Percentiles rank a stretch among this genome's conserved stretches.
Evolutionary conservation across 1,284 basidiomycete species (phyloP).

Genomic region (Cutaneotrichosporon spelunceum): DNA sequence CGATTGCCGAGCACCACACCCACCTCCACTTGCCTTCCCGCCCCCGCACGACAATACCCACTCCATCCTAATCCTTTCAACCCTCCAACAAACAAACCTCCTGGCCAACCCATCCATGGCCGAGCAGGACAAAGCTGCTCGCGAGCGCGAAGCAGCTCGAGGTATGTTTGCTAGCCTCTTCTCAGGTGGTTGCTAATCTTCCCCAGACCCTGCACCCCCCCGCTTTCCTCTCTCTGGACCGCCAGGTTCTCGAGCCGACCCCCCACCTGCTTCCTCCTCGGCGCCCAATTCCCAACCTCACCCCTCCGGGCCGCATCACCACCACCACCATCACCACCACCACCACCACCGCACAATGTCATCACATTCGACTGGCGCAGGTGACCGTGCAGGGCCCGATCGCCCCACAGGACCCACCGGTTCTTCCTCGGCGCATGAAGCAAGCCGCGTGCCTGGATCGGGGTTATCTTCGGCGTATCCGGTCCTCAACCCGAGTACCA

Average conservation of each 20-base stretch:
- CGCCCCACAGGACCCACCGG: slow-evolving; percentile 1
- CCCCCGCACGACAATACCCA: no score
- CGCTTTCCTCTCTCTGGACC: slow-evolving; percentile 4
- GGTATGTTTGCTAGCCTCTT: slow-evolving; percentile 6
- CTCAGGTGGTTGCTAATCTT: background rate
- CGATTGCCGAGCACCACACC: background rate
- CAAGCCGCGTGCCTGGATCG: slow-evolving; percentile 17
- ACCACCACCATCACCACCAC: slow-evolving; percentile 13
- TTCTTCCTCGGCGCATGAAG: slow-evolving; percentile 7
- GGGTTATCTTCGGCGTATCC: slow-evolving; percentile 14
- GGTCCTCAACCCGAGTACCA: background rate
- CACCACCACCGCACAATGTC: slow-evolving; percentile 9
- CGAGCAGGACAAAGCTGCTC: slow-evolving; percentile 15
- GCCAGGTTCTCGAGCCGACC: background rate
- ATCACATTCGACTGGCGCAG: background rate
- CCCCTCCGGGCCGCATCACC: slow-evolving; percentile 4
- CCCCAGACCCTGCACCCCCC: slow-evolving; percentile 9
- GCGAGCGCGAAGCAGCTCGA: slow-evolving; percentile 12
- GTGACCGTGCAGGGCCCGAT: background rate
- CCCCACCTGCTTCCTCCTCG: background rate
- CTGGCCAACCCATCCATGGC: slow-evolving; percentile 6
- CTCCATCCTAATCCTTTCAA: background rate
- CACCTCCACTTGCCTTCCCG: slow-evolving; percentile 1
- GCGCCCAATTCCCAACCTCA: background rate
- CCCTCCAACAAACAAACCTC: background rate